A percentile compares a stretch with the other conserved stretches of the same genome.
phyloP scores from a whole-genome alignment of 495 filamentous ascomycete genomes.

The Lophium mytilinum region DNA sequence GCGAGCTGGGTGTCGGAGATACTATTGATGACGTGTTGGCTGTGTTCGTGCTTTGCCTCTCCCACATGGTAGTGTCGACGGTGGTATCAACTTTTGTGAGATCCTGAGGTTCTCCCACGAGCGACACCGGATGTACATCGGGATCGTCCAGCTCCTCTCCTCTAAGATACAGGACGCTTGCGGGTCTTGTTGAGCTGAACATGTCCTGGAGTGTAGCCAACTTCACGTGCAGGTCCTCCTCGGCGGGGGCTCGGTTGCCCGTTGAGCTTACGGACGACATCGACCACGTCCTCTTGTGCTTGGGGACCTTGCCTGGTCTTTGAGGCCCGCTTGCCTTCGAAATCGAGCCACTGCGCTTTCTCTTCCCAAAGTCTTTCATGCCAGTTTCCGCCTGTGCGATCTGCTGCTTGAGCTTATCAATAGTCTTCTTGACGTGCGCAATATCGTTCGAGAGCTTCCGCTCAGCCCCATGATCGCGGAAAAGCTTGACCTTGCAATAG shows the following conservation, averaged over 20 bases:
- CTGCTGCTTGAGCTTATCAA: conserved; percentile 89
- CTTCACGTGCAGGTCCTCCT: conserved; percentile 85
- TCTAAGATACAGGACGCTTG: conserved; percentile 75
- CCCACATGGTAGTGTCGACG: conserved; percentile 50
- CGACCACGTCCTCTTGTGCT: conserved; percentile 94
- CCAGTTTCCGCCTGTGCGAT: conserved; percentile 82
- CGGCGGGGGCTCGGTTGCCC: conserved; percentile 52
- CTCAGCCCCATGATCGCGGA: conserved; percentile 93
- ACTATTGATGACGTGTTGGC: conserved; percentile 39
- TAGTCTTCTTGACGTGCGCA: conserved; percentile 86
- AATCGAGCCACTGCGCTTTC: conserved; percentile 62
- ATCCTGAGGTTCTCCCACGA: conserved; percentile 60
- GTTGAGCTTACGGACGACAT: conserved; percentile 79
- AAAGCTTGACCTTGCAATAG: conserved; percentile 94
- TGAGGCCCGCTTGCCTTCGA: conserved; percentile 42
- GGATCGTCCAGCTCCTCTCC: conserved; percentile 84
- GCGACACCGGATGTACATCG: conserved; percentile 71
- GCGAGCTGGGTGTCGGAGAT: conserved; percentile 33
- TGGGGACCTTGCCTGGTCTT: conserved; percentile 66
- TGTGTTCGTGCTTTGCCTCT: conserved; percentile 48
- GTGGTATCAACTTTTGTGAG: conserved; percentile 47
- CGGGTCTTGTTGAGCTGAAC: conserved; percentile 84
- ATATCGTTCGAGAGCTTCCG: conserved; percentile 90
- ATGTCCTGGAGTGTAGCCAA: conserved; percentile 82
- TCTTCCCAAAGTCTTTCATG: conserved; percentile 78